Conservation (phyloP, 1,284 basidiomycete genomes). For the Cryptococcus sp. region DNA sequence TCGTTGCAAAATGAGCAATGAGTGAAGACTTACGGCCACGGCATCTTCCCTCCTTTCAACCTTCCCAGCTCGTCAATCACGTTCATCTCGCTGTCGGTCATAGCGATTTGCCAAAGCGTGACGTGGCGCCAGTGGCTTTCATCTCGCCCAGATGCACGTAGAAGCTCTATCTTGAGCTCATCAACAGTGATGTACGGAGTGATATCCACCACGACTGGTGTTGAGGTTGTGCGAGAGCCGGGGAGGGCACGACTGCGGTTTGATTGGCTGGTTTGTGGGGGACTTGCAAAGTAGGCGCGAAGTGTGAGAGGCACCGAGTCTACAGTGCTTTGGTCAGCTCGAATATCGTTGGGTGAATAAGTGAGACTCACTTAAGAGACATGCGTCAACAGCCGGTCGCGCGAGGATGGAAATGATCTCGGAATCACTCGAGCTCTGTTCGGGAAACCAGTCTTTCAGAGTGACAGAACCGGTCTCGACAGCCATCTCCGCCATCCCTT, state of each 20-base stretch:
- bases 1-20: neutral
- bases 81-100: slow-evolving; percentile 45
- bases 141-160: slow-evolving; percentile 35
- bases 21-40: slow-evolving; percentile 43
- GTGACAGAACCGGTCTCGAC: slow-evolving; percentile 26
- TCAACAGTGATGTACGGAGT: slow-evolving; percentile 30
- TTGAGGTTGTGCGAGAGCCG: slow-evolving; percentile 10
- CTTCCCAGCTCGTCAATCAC: slow-evolving; percentile 45
- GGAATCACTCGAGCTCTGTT: slow-evolving; percentile 10
- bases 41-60: slow-evolving; percentile 42
- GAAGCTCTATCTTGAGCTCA: slow-evolving; percentile 42
- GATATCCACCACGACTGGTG: slow-evolving; percentile 38
- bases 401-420: slow-evolving; percentile 41
- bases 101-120: slow-evolving; percentile 46
- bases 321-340: slow-evolving; percentile 5
- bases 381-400: slow-evolving; percentile 22
- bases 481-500: slow-evolving; percentile 7
- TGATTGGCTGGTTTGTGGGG: slow-evolving; percentile 3
- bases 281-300: slow-evolving; percentile 35
- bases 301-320: slow-evolving; percentile 31
- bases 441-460: slow-evolving; percentile 33
- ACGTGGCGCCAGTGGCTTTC: slow-evolving; percentile 18
- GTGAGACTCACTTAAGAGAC: slow-evolving; percentile 14
- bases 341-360: neutral
- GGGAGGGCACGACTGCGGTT: neutral